Evolutionary conservation across 139 green algal genomes (phyloP).

Genomic region (Volvox africanus): DNA sequence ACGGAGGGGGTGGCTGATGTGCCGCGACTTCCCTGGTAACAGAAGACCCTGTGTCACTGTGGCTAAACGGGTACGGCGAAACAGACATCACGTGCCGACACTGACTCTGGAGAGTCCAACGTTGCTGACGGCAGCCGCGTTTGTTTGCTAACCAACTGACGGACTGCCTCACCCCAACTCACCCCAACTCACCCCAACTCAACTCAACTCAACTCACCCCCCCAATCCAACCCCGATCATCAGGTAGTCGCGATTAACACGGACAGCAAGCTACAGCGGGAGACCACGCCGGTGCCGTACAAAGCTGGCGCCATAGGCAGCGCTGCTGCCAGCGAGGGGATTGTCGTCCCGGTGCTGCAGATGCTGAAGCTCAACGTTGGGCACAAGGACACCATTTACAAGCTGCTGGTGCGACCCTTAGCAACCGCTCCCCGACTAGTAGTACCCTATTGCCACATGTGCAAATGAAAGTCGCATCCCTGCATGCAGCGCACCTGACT

Average conservation of each 20-base stretch:
- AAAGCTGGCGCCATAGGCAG: background rate
- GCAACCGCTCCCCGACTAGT: background rate
- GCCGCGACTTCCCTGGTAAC: no score
- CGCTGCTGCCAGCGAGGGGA: background rate
- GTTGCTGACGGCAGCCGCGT: no score
- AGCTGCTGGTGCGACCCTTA: conserved; percentile 38
- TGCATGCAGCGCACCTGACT: no score
- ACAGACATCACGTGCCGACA: no score
- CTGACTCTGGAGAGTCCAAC: no score
- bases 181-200: background rate
- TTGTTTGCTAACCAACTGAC: no score
- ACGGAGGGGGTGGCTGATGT: no score
- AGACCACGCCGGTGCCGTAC: background rate
- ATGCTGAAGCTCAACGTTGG: conserved; percentile 50
- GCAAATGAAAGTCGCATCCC: no score
- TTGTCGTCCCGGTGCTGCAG: conserved; percentile 20
- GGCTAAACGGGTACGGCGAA: no score
- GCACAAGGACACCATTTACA: conserved; percentile 59
- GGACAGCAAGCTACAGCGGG: conserved; percentile 49
- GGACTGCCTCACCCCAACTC: background rate
- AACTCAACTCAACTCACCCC: background rate
- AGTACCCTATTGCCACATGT: no score
- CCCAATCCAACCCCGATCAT: background rate
- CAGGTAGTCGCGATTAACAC: conserved; percentile 47
- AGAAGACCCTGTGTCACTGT: no score